A percentile compares a stretch with the other conserved stretches of the same genome.
These are phyloP conservation scores for Beauveria pseudobassiana DNA, from an alignment of 2,329 filamentous ascomycete genomes.

Conservation along the genomic window DNA sequence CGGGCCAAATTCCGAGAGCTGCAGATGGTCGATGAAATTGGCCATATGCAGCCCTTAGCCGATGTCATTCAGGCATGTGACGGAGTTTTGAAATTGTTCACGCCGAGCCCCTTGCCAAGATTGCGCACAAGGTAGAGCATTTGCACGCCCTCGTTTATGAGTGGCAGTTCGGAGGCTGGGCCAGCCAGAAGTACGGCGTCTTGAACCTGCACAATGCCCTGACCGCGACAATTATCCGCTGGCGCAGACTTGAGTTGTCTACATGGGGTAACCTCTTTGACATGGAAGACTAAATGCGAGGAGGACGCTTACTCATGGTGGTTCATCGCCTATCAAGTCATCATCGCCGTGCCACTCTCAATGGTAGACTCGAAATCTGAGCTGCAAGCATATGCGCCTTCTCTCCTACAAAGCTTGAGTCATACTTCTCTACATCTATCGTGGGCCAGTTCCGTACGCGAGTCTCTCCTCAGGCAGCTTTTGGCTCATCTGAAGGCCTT, in stretches of 20 bases:
- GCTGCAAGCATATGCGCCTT: conserved; percentile 55
- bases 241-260: conserved; percentile 83
- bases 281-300: conserved; percentile 64
- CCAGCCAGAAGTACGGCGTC: conserved; percentile 70
- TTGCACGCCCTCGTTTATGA: conserved; percentile 80
- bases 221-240: conserved; percentile 74
- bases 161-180: conserved; percentile 84
- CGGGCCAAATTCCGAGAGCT: conserved; percentile 67
- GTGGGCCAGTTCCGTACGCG: conserved; percentile 74
- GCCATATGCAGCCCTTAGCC: conserved; percentile 65
- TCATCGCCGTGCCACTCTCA: conserved; percentile 67
- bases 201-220: conserved; percentile 65
- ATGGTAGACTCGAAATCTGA: conserved; percentile 52
- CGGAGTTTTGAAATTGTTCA: conserved; percentile 68
- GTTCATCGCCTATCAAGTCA: conserved; percentile 89
- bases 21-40: conserved; percentile 56
- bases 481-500: conserved; percentile 59
- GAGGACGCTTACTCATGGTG: conserved; percentile 86
- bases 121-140: conserved; percentile 81
- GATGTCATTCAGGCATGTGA: conserved; percentile 73
- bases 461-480: conserved; percentile 60
- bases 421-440: conserved; percentile 72
- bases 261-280: conserved; percentile 90
- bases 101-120: conserved; percentile 75
- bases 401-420: conserved; percentile 67